Evolutionary conservation across 164 flowering plant genomes (phyloP).

Genomic region (Stephania cephalantha): DNA sequence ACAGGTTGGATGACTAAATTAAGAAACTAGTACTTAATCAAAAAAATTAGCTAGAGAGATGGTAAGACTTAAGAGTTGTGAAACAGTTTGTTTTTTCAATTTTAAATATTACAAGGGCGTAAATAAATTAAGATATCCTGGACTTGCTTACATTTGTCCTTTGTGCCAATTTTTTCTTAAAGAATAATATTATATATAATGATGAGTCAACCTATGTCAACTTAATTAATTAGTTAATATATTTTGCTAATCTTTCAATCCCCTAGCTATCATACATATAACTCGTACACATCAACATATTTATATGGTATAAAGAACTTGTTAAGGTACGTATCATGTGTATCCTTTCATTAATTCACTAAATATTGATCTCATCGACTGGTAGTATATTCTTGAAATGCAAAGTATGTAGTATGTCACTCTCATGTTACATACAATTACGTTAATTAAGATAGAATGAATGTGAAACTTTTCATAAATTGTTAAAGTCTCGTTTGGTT

Average conservation of each 20-base stretch:
- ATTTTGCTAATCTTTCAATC: neutral
- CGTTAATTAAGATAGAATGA: neutral
- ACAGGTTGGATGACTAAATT: neutral
- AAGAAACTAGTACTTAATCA: neutral
- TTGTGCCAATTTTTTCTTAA: neutral
- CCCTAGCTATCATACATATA: neutral
- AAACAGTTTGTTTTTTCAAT: neutral
- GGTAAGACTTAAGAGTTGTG: neutral
- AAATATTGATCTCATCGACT: slow-evolving; percentile 15
- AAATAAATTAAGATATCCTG: neutral
- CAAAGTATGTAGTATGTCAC: neutral
- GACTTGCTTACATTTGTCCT: neutral
- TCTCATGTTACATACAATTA: neutral
- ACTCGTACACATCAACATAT: too few relatives aligned
- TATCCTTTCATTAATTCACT: neutral
- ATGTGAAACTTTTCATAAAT: neutral
- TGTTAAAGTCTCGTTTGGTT: too few relatives aligned
- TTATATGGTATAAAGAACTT: neutral
- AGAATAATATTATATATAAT: neutral
- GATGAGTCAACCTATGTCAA: neutral
- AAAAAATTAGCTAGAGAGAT: neutral
- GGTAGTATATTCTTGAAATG: slow-evolving; percentile 17
- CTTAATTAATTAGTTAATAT: neutral
- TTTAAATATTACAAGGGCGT: neutral
- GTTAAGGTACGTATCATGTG: slow-evolving; percentile 2